Evolutionary conservation across 768 basidiomycete species (phyloP).

Genomic region (Suillus ampliporus): DNA sequence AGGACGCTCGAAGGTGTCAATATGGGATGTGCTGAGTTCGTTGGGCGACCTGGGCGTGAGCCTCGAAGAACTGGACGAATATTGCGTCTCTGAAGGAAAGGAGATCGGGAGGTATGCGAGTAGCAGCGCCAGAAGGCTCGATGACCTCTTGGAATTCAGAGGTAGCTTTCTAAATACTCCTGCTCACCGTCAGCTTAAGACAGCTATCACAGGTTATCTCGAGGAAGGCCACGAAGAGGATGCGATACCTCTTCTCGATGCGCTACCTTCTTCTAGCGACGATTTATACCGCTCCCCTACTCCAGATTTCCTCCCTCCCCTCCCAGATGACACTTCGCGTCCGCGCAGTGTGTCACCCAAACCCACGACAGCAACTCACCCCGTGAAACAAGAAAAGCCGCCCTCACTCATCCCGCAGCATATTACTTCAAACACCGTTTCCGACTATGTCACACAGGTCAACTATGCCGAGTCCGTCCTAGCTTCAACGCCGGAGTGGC

Average conservation of each 20-base stretch:
- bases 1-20: slow-evolving; percentile 60
- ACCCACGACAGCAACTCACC: too few relatives aligned
- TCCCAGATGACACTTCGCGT: too few relatives aligned
- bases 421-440: too few relatives aligned
- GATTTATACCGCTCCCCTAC: slow-evolving; percentile 40
- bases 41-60: slow-evolving; percentile 78
- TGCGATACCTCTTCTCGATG: slow-evolving; percentile 57
- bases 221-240: slow-evolving; percentile 62
- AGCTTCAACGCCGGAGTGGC: too few relatives aligned
- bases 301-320: too few relatives aligned
- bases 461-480: too few relatives aligned
- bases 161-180: slow-evolving; percentile 50
- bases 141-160: slow-evolving; percentile 76
- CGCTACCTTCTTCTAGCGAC: slow-evolving; percentile 20
- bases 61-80: slow-evolving; percentile 72
- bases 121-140: slow-evolving; percentile 65
- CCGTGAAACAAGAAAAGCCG: too few relatives aligned
- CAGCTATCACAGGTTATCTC: slow-evolving; percentile 62
- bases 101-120: slow-evolving; percentile 73
- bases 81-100: slow-evolving; percentile 65
- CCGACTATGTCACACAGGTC: too few relatives aligned
- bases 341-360: too few relatives aligned
- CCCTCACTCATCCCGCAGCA: too few relatives aligned
- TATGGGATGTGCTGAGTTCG: slow-evolving; percentile 65
- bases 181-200: slow-evolving; percentile 6